These are phyloP conservation scores for Sarocladiaceae sp. DNA, from an alignment of 2,329 filamentous ascomycete genomes.

Conservation along the genomic window DNA sequence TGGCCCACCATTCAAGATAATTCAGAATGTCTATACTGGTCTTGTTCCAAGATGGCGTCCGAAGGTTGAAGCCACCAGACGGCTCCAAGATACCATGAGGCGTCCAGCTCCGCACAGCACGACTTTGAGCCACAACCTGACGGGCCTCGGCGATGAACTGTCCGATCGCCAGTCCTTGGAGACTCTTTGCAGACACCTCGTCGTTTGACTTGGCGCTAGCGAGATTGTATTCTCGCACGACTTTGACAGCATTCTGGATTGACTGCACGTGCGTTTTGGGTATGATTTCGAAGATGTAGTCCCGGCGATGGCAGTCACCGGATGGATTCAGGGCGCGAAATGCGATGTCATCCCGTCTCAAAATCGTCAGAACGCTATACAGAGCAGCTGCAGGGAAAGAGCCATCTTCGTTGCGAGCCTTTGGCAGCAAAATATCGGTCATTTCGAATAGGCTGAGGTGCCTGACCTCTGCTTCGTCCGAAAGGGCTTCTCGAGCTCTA, in stretches of 20 bases:
- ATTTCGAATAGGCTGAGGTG: conserved; percentile 48
- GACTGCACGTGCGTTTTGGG: conserved; percentile 22
- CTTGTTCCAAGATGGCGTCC: conserved; percentile 22
- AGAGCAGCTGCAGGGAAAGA: conserved; percentile 43
- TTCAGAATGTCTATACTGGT: conserved; percentile 45
- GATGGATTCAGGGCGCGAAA: conserved; percentile 49
- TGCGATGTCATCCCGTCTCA: conserved; percentile 52
- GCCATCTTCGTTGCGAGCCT: conserved; percentile 25
- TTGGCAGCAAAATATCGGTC: conserved; percentile 36
- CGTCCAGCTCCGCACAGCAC: conserved; percentile 42
- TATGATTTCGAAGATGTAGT: conserved; percentile 55
- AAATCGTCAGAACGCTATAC: conserved; percentile 63
- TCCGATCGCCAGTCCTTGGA: conserved; percentile 22
- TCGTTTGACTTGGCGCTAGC: not conserved
- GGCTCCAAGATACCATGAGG: conserved; percentile 38
- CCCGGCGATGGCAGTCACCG: conserved; percentile 39
- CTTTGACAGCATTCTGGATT: conserved; percentile 23
- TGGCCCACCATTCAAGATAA: conserved; percentile 65
- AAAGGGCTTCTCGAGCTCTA: conserved; percentile 34
- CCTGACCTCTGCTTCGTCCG: conserved; percentile 27
- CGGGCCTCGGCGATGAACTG: conserved; percentile 45
- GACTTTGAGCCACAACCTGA: conserved; percentile 43
- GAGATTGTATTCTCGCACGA: conserved; percentile 25
- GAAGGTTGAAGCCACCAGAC: conserved; percentile 18
- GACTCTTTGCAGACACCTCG: not conserved